Base-by-base conservation (phyloP, 2,329 filamentous ascomycete genomes). In the Colletotrichum sp. region DNA sequence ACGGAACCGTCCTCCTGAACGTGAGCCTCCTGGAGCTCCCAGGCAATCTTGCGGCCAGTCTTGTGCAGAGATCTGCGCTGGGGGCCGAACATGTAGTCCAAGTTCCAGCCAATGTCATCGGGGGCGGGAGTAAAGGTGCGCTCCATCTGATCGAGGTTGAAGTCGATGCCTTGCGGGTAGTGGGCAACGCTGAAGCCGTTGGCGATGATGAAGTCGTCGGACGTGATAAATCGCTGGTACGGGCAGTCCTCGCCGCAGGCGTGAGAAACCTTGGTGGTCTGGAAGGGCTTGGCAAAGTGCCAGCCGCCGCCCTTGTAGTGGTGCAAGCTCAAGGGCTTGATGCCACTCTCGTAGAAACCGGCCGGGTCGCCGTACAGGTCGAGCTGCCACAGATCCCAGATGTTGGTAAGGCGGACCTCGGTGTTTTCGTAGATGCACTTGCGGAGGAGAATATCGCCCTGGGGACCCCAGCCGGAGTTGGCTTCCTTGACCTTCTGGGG, bases 381-480 rank as follows among this genome's bases (percentile, higher is more conserved):
- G 28, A 93, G 86, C 81, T 93, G 91, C 84, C 89, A 92, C 15
- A 93, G 85, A 43, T 90, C 89, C 79, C 88, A 87, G 71, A 93
- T 83, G 16, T 89, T 86, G 3, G 89, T 91, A 67, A 93, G 82
- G n/a, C 88, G 88, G 12, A 90, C 89, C 39, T 89, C 87, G 4
- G 91, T 91, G 81, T 93, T 89, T 78, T 91, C 89, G 83, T 93
- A 93, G 79, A 93, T 90, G 82, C 91, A 93, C 79, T 92, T 90
- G 70, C 90, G 89, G 28, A 93, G 87, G 36, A 92, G 85, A 72
- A 91, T 91, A 78, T 93, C 91, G 60, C 91, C 91, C 80, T 90
- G 89, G 10, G 90, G 88, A 4, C 90, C 90, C 89, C 90, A 91
- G 68, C 90, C 90, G 1, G 89, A 88, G 81, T 91, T 88, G 22